Base-by-base conservation (phyloP, 176 grass and related monocot species). In the Hyparrhenia diplandra region DNA sequence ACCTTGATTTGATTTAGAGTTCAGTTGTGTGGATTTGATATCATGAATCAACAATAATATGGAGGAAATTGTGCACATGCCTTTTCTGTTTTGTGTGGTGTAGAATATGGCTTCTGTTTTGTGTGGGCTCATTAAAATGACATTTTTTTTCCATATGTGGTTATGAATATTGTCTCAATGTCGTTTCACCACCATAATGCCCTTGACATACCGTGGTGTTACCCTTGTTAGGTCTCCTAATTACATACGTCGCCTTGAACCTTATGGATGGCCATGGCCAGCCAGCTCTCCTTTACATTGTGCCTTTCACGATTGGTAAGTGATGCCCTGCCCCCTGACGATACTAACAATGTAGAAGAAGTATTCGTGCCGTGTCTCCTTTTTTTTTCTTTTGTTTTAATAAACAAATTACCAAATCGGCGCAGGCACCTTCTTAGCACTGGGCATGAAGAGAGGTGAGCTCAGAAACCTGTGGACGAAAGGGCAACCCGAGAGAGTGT, bases 261-360 rank as follows among this genome's bases (percentile, higher is more conserved):
- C 93, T 99, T 63, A 99, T 99, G 96, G 96, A 99, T 79, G 96
- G 92, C 1, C 88, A 99, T 73, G 96, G 92, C 13, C 96, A 99
- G 72, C 96, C 96, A 10, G 92, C 96, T 77, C 86, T 99, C 84
- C 87, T 99, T 80, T 99, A 99, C 80, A 93, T 99, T 13, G 96
- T 99, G 25, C 96, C 96, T 73, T 99, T 99, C 88, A 95, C 92
- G 6, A 85, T 99, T 11, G 84, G 96, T 94, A 83, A 93, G 92
- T 87, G 46, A 59, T 8, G 4, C 13, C 52, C 39, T 70, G 36
- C 18, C 71, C 20, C 3, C 72, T 43, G 25, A 1, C 29, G 3
- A 69, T 54, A 58, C 62, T 1, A 63, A 34, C 54, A 10, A 57
- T 57, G 54, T 57, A 57, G 21, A 10, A 57, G 58, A 67, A 62